Evolutionary conservation across 352 stramenopile genomes (phyloP), one percentile per base, ranked within the genome.

Genomic region (Pelagophyceae sp.): DNA sequence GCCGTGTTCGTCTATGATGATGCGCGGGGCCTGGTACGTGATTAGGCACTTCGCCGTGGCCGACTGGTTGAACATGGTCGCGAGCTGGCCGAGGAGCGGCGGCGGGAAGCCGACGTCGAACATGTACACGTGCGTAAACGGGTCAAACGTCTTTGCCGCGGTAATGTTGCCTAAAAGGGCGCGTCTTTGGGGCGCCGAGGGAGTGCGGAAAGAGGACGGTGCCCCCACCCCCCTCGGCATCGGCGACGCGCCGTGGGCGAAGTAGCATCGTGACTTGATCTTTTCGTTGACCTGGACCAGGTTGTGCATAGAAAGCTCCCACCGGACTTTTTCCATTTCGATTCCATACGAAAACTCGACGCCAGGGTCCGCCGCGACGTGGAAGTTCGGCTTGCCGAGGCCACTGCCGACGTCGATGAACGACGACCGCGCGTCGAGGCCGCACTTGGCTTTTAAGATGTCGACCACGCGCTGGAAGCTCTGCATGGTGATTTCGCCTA

Each of bases 31-130:
- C 81, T 98, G 93, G 80, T 97, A 98, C 82, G 94, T 98, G 72
- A 94, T 92, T n/a, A 98, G 90, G 83, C 95, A 98, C 61, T 88
- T 81, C 1, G 91, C 91, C 33, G 87, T 77, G n/a, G n/a, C n/a
- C 38, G 79, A 85, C 77, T 85, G 93, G 58, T 98, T 98, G 80
- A 97, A 99, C 79, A 96, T 97, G 32, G 86, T 74, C 0, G 93
- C 90, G 72, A 98, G 90, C 72, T 93, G 83, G 76, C 94, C 83
- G 86, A 98, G 98, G 25, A 98, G 90, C 51, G 88, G 82, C 0
- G 94, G 94, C n/a, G 95, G 95, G 80, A 99, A 98, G 23, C 94
- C 95, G 75, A 98, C 94, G 76, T 98, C 95, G 82, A 98, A 98
- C 87, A 96, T 98, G 84, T 99, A 99, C 31, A 98, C 89, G 83